Percentiles rank a stretch among this genome's conserved stretches.
These are phyloP conservation scores for Haematococcus lacustris DNA, from an alignment of 139 green algal species.

Conservation along the genomic window DNA sequence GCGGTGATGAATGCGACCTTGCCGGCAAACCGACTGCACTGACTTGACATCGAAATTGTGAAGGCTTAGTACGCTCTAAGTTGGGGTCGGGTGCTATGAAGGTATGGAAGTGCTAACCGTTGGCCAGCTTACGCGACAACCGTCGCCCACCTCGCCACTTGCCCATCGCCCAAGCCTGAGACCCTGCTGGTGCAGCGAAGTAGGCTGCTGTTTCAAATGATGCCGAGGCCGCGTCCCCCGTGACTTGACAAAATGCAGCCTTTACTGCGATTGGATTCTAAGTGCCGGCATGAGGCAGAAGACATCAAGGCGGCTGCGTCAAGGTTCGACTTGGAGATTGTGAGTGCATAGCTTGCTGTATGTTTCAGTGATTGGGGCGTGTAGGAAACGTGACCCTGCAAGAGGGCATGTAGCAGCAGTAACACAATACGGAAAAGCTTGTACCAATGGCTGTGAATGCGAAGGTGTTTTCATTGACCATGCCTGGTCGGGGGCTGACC, in stretches of 20 bases:
- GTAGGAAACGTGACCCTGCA: no score
- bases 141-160: not conserved
- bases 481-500: not conserved
- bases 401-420: not conserved
- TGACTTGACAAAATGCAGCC: not conserved
- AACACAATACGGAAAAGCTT: not conserved
- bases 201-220: not conserved
- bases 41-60: not conserved
- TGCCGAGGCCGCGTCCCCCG: not conserved
- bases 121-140: not conserved
- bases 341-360: no score
- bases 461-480: slow-evolving; percentile 17
- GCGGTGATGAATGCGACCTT: slow-evolving; percentile 85
- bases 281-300: not conserved
- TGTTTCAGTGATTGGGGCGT: no score
- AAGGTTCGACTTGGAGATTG: not conserved
- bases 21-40: slow-evolving; percentile 53
- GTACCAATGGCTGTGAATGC: slow-evolving; percentile 11
- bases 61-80: not conserved
- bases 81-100: not conserved
- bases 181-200: no score
- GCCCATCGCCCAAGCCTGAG: no score
- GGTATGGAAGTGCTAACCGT: not conserved
- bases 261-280: not conserved
- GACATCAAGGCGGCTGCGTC: not conserved